Base-by-base conservation (phyloP, 208 protist species). In the Crithidia bombi region DNA sequence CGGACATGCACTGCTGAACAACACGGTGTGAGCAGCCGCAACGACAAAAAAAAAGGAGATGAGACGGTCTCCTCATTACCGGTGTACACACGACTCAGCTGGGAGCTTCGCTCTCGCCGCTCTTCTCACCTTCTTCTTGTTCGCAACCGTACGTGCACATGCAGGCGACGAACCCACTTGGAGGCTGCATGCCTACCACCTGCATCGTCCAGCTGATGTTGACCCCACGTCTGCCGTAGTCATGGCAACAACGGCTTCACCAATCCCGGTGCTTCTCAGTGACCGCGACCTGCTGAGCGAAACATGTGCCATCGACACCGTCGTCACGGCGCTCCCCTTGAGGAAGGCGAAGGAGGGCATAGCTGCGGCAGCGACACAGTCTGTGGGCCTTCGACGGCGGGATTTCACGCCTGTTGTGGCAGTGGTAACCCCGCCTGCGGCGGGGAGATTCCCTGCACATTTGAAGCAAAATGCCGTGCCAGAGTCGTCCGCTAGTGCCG, bases 111-210 rank as follows among this genome's bases (percentile, higher is more conserved):
- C 5, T 12, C 32, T 61, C 26, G 4, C 54, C 2, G 9, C 21
- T 32, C 43, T 17, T 7, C 30, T 65, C n/a, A 7, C 30, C 5
- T 14, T 65, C 28, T 17, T 39, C 26, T 9, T 51, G 51, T 59
- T n/a, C 41, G 4, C 23, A 28, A 41, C 15, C 28, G 25, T 33
- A 3, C 19, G 4, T 21, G 33, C 35, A 5, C 17, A 6, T 15
- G 46, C 26, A 3, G 19, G 19, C 2, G 23, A 28, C 6, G 41
- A 12, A 2, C 35, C 14, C 7, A 17, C 44, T 1, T 62, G 71
- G 71, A 30, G 17, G 0, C 47, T 67, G 5, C 63, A 66, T 15
- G 64, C 57, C 23, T 66, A 59, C 47, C 55, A 71, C 49, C 56
- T 70, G 23, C 52, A 67, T 33, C 55, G 41, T 15, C 51, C 46